Evolutionary conservation across 306 rosid genomes (phyloP), one percentile per base, ranked within the genome.

Genomic region (Vigna trinervia): DNA sequence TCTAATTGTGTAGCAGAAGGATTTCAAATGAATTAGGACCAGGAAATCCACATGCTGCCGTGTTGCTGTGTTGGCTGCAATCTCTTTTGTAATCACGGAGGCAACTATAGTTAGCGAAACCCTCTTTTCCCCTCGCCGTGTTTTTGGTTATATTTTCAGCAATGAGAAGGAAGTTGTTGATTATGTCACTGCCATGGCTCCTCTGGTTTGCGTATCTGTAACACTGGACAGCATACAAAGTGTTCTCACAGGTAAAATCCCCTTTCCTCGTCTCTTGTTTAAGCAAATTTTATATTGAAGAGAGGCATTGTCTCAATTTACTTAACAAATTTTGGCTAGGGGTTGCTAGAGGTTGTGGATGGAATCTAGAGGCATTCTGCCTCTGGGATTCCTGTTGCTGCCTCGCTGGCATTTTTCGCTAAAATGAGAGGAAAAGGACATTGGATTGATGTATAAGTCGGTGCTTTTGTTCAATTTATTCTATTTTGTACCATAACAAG

Each of bases 11-110:
- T 51, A 89, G 96, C 73, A 89, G 89, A 58, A 86, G 96, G 74
- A 84, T 91, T 68, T 84, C 96, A 59, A 91, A 89, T 83, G 96
- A 91, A 83, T 73, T 91, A 71, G 94, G 92, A 73, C 89, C 92
- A 5, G 90, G 92, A 41, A 86, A 85, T 66, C 91, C 90, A 15
- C 70, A 51, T 41, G 82, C 79, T 41, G 92, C 90, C 90, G 82
- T 20, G 23, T 85, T 28, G 86, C 83, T 68, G 80, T 89, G 28
- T 50, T 69, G 26, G 94, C 85, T 36, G 84, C 71, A 10, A 60
- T 85, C 59, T 85, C 72, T 58, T 67, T 88, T 56, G 74, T 85
- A 69, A 47, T 85, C 11, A 9, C 78, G 20, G 87, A 86, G 74
- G 34, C 86, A 34, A 32, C 54, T 56, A 52, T 83, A 54, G 73